phyloP scores from a whole-genome alignment of 2,329 filamentous ascomycete species.

The Thelonectria discophora region DNA sequence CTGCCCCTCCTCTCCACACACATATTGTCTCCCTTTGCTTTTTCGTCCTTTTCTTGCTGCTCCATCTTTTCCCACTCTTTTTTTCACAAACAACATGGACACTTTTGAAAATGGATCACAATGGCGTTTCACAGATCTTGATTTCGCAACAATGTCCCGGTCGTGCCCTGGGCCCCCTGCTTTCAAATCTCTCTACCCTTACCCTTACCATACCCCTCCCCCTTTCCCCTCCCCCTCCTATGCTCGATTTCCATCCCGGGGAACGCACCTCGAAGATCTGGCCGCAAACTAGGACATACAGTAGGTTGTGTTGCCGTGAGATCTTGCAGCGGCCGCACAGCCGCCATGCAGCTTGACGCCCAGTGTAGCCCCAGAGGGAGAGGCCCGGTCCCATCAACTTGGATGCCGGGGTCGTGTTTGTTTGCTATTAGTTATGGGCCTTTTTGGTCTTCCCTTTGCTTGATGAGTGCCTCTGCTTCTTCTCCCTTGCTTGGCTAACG shows the following conservation, averaged over 20 bases:
- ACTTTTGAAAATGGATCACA: conserved; percentile 28
- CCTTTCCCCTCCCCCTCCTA: too few relatives aligned
- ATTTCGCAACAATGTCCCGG: conserved; percentile 48
- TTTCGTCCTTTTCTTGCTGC: neutral
- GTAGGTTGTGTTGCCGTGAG: conserved; percentile 38
- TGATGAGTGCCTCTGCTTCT: too few relatives aligned
- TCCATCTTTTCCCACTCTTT: too few relatives aligned
- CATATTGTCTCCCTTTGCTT: neutral
- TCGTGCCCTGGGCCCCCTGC: neutral
- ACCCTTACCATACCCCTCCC: too few relatives aligned
- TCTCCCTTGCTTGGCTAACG: neutral
- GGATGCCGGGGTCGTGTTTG: conserved; percentile 35
- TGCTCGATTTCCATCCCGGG: too few relatives aligned
- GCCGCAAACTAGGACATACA: conserved; percentile 16
- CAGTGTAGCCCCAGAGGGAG: conserved; percentile 41
- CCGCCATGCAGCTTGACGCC: conserved; percentile 38
- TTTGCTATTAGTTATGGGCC: conserved; percentile 16
- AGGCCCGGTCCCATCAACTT: conserved; percentile 47
- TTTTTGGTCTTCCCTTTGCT: conserved; percentile 19
- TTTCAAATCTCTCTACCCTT: too few relatives aligned
- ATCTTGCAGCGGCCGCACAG: conserved; percentile 40
- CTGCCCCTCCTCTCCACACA: neutral
- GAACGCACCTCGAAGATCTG: conserved; percentile 39
- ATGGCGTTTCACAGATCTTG: conserved; percentile 53
- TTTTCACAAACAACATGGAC: too few relatives aligned